These are phyloP conservation scores for Mycosarcoma maydis DNA, from an alignment of 1,284 basidiomycete genomes.

Conservation along the genomic window DNA sequence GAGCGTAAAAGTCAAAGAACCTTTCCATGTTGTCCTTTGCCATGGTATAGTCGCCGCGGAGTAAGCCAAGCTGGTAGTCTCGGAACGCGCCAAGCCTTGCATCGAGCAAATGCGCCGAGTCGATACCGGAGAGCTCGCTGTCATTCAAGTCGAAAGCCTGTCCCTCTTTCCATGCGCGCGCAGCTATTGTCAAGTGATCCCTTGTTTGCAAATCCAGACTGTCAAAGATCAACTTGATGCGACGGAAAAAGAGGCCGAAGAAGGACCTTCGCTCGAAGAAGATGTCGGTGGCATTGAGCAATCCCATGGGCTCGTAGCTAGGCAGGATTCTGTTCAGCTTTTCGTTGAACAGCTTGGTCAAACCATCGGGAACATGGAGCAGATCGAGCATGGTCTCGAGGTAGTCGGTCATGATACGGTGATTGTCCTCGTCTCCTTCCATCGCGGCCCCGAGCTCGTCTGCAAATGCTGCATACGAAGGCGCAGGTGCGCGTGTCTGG, in stretches of 20 bases:
- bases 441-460: slow-evolving; percentile 22
- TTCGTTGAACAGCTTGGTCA: slow-evolving; percentile 46
- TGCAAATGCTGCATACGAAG: slow-evolving; percentile 17
- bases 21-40: slow-evolving; percentile 49
- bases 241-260: slow-evolving; percentile 47
- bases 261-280: slow-evolving; percentile 47
- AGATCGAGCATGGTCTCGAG: slow-evolving; percentile 36
- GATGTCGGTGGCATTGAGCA: slow-evolving; percentile 32
- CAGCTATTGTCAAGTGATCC: slow-evolving; percentile 17
- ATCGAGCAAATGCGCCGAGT: slow-evolving; percentile 3
- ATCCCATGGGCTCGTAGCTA: slow-evolving; percentile 37
- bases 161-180: slow-evolving; percentile 33
- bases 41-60: slow-evolving; percentile 35
- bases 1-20: slow-evolving; percentile 48
- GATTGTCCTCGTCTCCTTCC: slow-evolving; percentile 16
- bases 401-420: slow-evolving; percentile 35
- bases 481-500: slow-evolving; percentile 14
- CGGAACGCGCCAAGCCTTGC: slow-evolving; percentile 29
- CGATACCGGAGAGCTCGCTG: no score
- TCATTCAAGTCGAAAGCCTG: no score
- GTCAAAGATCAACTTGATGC: slow-evolving; percentile 41
- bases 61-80: slow-evolving; percentile 39
- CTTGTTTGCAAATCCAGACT: slow-evolving; percentile 44
- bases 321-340: slow-evolving; percentile 42
- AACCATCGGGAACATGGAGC: slow-evolving; percentile 37